Evolutionary conservation across 345 rosid genomes (phyloP).

Genomic region (Salix koriyanagi): DNA sequence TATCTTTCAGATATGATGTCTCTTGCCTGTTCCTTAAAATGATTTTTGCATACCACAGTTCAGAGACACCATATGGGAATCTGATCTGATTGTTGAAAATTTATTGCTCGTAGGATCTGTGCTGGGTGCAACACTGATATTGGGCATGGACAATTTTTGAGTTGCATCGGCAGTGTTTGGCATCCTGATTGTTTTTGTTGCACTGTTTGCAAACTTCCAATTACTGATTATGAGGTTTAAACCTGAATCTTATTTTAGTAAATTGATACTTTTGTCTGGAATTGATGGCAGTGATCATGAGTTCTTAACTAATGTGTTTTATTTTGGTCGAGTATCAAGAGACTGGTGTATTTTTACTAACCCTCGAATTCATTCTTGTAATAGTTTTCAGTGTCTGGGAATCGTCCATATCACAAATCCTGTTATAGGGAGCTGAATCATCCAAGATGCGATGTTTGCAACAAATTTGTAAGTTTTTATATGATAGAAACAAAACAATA

Average conservation of each 20-base stretch:
- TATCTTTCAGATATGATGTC: neutral
- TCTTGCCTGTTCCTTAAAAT: neutral
- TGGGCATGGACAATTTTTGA: constrained; percentile 79
- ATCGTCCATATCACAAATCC: constrained; percentile 73
- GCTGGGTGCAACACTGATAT: constrained; percentile 89
- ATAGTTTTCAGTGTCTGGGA: constrained; percentile 79
- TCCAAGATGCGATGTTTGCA: constrained; percentile 94
- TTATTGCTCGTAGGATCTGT: constrained; percentile 57
- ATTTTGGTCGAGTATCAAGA: neutral
- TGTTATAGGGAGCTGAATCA: constrained; percentile 79
- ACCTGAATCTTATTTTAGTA: constrained; percentile 7
- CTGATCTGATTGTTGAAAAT: constrained; percentile 18
- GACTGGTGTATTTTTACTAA: constrained; percentile 18
- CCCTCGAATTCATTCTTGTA: constrained; percentile 14
- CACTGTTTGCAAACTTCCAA: constrained; percentile 64
- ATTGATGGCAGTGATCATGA: constrained; percentile 9
- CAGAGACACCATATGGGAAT: neutral
- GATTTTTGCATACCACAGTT: neutral
- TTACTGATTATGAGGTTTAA: constrained; percentile 67
- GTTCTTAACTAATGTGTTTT: constrained; percentile 1
- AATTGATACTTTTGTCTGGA: constrained; percentile 4
- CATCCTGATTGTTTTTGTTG: constrained; percentile 91
- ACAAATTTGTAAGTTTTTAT: constrained; percentile 59
- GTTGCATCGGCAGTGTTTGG: constrained; percentile 77
- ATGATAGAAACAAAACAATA: neutral